A percentile compares a stretch with the other conserved stretches of the same genome.
Evolutionary conservation across 805 yeast genomes (phyloP).

Genomic region (Barnettozyma botsteinii): DNA sequence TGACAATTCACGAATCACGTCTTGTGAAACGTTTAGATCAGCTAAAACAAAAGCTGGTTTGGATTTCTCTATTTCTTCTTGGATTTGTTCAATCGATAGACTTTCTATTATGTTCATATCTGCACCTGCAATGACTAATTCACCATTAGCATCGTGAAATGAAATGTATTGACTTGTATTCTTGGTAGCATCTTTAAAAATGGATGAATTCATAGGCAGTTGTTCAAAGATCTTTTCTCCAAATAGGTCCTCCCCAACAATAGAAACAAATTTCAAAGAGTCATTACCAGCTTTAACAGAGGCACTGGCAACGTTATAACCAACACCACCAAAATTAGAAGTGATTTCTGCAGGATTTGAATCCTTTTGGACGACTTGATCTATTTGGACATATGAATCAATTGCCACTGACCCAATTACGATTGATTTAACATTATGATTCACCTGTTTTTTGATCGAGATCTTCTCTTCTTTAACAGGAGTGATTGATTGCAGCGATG

Average conservation of each 20-base stretch:
- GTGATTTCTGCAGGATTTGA: constrained; percentile 65
- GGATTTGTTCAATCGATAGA: constrained; percentile 38
- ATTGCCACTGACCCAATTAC: constrained; percentile 75
- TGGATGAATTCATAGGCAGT: constrained; percentile 27
- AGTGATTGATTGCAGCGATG: no score
- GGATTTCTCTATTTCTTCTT: constrained; percentile 32
- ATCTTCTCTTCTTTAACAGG: not conserved
- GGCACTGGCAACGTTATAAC: constrained; percentile 71
- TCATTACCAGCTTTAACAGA: constrained; percentile 33
- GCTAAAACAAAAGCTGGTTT: constrained; percentile 48
- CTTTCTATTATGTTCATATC: constrained; percentile 72
- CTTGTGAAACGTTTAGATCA: constrained; percentile 61
- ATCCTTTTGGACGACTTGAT: constrained; percentile 38
- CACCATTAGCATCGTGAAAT: constrained; percentile 57
- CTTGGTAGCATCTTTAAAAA: constrained; percentile 7
- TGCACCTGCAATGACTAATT: constrained; percentile 68
- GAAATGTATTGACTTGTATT: constrained; percentile 72
- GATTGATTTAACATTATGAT: constrained; percentile 26
- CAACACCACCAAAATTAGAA: constrained; percentile 78
- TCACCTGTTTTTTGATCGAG: not conserved
- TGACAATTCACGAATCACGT: constrained; percentile 34
- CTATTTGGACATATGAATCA: constrained; percentile 57
- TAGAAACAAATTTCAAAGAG: constrained; percentile 44
- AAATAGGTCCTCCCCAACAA: constrained; percentile 54
- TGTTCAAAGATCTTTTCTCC: constrained; percentile 37